Percentiles rank a stretch among this genome's conserved stretches.
Evolutionary conservation across 495 filamentous ascomycete genomes (phyloP).

Genomic region (Zalerion maritima): DNA sequence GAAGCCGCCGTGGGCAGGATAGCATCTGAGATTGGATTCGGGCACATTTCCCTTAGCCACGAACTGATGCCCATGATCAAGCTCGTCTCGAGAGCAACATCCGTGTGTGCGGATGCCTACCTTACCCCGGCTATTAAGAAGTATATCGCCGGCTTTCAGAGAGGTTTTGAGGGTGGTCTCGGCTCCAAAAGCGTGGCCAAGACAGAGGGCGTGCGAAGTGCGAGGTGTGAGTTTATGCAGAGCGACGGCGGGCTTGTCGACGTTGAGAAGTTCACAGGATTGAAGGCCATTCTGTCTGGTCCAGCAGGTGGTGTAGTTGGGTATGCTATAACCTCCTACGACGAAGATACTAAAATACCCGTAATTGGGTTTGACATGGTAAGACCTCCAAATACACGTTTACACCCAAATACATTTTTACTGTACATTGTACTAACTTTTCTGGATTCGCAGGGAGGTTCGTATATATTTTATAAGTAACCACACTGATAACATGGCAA

Average conservation of each 20-base stretch:
- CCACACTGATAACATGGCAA: neutral
- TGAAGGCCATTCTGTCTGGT: slow-evolving; percentile 64
- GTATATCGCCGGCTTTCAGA: slow-evolving; percentile 81
- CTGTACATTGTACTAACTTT: slow-evolving; percentile 8
- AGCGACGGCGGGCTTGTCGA: slow-evolving; percentile 70
- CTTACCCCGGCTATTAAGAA: slow-evolving; percentile 90
- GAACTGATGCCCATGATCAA: slow-evolving; percentile 94
- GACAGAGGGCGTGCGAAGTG: slow-evolving; percentile 37
- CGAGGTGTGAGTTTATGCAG: slow-evolving; percentile 77
- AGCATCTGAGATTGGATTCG: slow-evolving; percentile 58
- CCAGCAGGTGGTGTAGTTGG: slow-evolving; percentile 80
- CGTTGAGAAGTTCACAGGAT: slow-evolving; percentile 58
- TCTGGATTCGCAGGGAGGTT: too few species aligned
- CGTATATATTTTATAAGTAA: too few species aligned
- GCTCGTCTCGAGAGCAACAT: slow-evolving; percentile 73
- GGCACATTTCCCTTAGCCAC: slow-evolving; percentile 57
- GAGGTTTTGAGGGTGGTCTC: slow-evolving; percentile 56
- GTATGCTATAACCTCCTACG: slow-evolving; percentile 87
- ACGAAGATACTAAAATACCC: slow-evolving; percentile 68
- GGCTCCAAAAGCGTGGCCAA: slow-evolving; percentile 51
- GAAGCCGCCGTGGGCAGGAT: slow-evolving; percentile 53
- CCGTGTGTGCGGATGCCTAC: slow-evolving; percentile 90
- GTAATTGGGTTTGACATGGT: slow-evolving; percentile 98
- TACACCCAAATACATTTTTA: too few species aligned
- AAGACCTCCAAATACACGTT: too few species aligned